Evolutionary conservation across 2,329 filamentous ascomycete genomes (phyloP), one percentile per base, ranked within the genome.

Genomic region (Teratosphaeria zuluensis): DNA sequence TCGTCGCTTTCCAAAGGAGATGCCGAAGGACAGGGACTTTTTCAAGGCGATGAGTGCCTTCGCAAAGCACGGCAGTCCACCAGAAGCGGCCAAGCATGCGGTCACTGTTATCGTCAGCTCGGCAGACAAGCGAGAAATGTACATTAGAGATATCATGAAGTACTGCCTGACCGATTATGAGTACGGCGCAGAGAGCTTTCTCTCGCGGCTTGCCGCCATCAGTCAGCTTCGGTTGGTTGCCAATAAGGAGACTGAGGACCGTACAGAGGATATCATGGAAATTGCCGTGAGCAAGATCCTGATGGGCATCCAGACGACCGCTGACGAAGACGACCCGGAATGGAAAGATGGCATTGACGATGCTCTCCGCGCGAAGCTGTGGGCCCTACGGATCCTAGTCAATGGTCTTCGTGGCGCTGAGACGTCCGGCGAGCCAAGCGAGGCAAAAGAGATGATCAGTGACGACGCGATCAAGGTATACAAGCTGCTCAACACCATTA

Each of bases 11-110:
- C 86, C 92, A 0, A 81, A 85, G 11, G 92, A 97, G 61, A 83
- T 99, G 56, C 89, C 89, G 0, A 83, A 84, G 60, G 89, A 95
- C 62, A 84, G 87, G 58, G 89, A 88, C 64, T 92, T 97, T 66
- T 80, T 85, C 33, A 85, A 94, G 68, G 87, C 90, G 1, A 81
- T 99, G 71, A 84, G 87, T 61, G 87, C 84, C 66, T 97, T 94
- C 72, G 89, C 92, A 1, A 80, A 92, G 21, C 88, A 89, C 68
- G 92, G 92, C 24, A 82, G 82, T 28, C 92, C 92, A 2, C 83
- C 89, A 11, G 86, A 87, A 70, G 89, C 90, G 8, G 90, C 92
- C 24, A 99, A 99, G 74, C 91, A 97, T 75, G 94, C 94, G 0
- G 85, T 97, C 54, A 92, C 90, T 31, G 91, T 99, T 63, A 80